Conservation (phyloP, 2,329 filamentous ascomycete genomes). For the Dichotomopilus funicola region DNA sequence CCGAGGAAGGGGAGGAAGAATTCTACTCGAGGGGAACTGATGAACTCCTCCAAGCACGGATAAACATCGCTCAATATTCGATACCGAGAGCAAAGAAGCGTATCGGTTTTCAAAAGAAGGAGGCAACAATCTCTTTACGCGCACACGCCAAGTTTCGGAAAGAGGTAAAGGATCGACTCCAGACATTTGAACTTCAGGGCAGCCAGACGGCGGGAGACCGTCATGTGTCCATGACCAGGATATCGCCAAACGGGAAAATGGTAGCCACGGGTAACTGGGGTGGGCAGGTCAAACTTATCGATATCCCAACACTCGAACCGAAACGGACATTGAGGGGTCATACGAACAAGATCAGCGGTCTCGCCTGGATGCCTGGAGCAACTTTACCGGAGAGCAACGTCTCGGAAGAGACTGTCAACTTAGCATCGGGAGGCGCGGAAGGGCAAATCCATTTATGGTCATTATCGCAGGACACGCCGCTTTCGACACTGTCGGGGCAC, state of each 20-base stretch:
- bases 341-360: slow-evolving; percentile 79
- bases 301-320: slow-evolving; percentile 74
- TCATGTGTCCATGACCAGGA: slow-evolving; percentile 84
- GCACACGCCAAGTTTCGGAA: slow-evolving; percentile 92
- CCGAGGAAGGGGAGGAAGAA: slow-evolving; percentile 75
- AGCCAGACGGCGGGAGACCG: slow-evolving; percentile 89
- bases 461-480: slow-evolving; percentile 73
- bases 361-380: slow-evolving; percentile 83
- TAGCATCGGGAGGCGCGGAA: slow-evolving; percentile 87
- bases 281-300: slow-evolving; percentile 78
- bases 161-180: slow-evolving; percentile 73
- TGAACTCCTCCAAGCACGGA: slow-evolving; percentile 67
- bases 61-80: slow-evolving; percentile 75
- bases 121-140: slow-evolving; percentile 75
- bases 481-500: slow-evolving; percentile 78
- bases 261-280: slow-evolving; percentile 92
- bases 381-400: slow-evolving; percentile 66
- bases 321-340: slow-evolving; percentile 74
- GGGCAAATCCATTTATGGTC: slow-evolving; percentile 88
- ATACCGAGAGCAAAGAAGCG: slow-evolving; percentile 74
- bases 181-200: slow-evolving; percentile 82
- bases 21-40: slow-evolving; percentile 84
- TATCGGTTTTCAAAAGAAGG: slow-evolving; percentile 68
- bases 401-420: slow-evolving; percentile 67
- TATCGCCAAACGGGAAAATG: slow-evolving; percentile 76